phyloP scores from a whole-genome alignment of 768 basidiomycete genomes.

The Boletellus ananiceps region DNA sequence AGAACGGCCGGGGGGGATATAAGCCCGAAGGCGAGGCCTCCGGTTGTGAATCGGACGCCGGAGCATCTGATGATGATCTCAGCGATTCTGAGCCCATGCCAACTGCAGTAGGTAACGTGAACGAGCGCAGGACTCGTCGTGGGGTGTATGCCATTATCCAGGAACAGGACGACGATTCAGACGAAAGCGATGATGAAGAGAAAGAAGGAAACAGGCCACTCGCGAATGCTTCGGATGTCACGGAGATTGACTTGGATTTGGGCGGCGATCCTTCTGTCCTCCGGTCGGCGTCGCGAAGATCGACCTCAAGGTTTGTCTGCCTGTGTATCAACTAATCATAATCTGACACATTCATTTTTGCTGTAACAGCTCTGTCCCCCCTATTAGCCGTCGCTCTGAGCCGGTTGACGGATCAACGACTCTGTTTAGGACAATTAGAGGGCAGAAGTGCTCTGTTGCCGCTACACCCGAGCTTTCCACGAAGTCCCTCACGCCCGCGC shows the following conservation, averaged over 20 bases:
- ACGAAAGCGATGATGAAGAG: constrained; percentile 55
- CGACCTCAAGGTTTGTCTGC: constrained; percentile 24
- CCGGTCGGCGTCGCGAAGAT: constrained; percentile 25
- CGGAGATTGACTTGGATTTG: constrained; percentile 52
- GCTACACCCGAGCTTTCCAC: constrained; percentile 46
- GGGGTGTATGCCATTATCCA: constrained; percentile 74
- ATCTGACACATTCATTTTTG: constrained; percentile 6
- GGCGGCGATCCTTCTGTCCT: constrained; percentile 20
- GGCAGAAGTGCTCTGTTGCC: constrained; percentile 44
- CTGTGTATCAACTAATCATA: constrained; percentile 1
- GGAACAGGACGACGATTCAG: constrained; percentile 55
- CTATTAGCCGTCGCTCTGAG: constrained; percentile 29
- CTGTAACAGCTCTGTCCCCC: constrained; percentile 22
- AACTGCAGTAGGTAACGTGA: constrained; percentile 55
- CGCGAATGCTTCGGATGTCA: constrained; percentile 43
- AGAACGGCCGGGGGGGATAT: constrained; percentile 70
- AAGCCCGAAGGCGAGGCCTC: constrained; percentile 45
- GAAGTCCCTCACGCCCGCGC: constrained; percentile 36
- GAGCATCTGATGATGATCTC: constrained; percentile 30
- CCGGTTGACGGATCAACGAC: constrained; percentile 21
- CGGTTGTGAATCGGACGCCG: constrained; percentile 46
- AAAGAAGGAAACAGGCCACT: constrained; percentile 46
- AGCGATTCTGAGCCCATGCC: constrained; percentile 42
- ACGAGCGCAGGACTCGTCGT: constrained; percentile 75
- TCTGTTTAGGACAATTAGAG: constrained; percentile 52